Percentiles rank a stretch among this genome's conserved stretches.
These are phyloP conservation scores for Talaromyces adpressus DNA, from an alignment of 495 filamentous ascomycete species.

Conservation along the genomic window DNA sequence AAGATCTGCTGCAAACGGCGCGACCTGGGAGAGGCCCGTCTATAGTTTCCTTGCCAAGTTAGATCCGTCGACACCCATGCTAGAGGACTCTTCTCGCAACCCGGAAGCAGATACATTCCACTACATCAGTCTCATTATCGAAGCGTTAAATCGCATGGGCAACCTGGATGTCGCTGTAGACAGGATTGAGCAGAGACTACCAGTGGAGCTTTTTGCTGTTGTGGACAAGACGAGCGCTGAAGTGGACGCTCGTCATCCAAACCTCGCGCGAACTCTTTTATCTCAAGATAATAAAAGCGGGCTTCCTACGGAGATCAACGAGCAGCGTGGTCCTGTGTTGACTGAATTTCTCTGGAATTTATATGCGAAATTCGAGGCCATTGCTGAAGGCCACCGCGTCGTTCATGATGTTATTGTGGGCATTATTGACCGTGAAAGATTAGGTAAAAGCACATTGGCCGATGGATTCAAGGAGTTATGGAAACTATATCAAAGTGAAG, in stretches of 20 bases:
- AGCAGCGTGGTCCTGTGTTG: slow-evolving; percentile 71
- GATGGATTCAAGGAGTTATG: slow-evolving; percentile 88
- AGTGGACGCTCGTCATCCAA: slow-evolving; percentile 84
- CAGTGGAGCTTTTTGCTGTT: slow-evolving; percentile 87
- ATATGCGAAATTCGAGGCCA: slow-evolving; percentile 94
- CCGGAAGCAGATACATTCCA: slow-evolving; percentile 91
- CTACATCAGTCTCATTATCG: slow-evolving; percentile 82
- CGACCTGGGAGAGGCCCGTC: slow-evolving; percentile 54
- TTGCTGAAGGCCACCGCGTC: slow-evolving; percentile 90
- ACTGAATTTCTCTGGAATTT: slow-evolving; percentile 86
- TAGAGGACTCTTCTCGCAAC: slow-evolving; percentile 84
- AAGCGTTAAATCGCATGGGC: slow-evolving; percentile 82
- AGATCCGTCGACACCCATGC: slow-evolving; percentile 62
- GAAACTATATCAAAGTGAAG: slow-evolving; percentile 81
- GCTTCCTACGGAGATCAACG: slow-evolving; percentile 58
- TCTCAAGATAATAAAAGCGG: slow-evolving; percentile 40
- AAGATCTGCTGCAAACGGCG: slow-evolving; percentile 20
- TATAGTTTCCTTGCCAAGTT: slow-evolving; percentile 73
- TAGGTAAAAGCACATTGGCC: slow-evolving; percentile 51
- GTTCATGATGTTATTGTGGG: slow-evolving; percentile 83
- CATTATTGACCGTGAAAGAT: slow-evolving; percentile 69
- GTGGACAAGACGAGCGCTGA: slow-evolving; percentile 94
- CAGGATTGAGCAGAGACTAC: slow-evolving; percentile 83
- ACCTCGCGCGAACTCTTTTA: slow-evolving; percentile 50
- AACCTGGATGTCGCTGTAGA: slow-evolving; percentile 80